Base-by-base conservation (phyloP, 2,329 filamentous ascomycete species). In the Nothophaeocryptopus gaeumannii region DNA sequence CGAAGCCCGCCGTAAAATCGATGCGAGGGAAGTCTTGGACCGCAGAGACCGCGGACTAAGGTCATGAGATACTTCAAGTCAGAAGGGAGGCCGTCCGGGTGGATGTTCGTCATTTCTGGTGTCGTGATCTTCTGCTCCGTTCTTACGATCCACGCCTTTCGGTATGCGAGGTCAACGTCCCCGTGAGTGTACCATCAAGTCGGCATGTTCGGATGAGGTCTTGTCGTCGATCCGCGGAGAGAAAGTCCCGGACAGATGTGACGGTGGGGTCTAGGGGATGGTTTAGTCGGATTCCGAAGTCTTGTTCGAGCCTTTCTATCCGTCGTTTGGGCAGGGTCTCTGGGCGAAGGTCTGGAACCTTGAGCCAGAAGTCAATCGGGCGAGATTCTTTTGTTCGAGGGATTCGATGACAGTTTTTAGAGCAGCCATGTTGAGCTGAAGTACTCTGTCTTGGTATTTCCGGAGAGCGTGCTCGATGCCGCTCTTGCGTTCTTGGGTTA, bases 11-110 rank as follows among this genome's bases (percentile, higher is more conserved):
- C 35, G 16, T n/a, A 38, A 15, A n/a, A 37, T 30, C 43, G 43
- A 5, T 38, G 7, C 11, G 12, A n/a, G 30, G 43, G 43, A 30
- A 45, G 43, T 38, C 43, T 33, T 11, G 5, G 5, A 14, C 43
- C 43, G 15, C 43, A 45, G 34, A 45, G 9, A 3, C 43, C 43
- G 35, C 43, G 43, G 20, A 37, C 43, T 14, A 45, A 26, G 29
- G 43, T 45, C 32, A 45, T 45, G 5, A 45, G 13, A 45, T 45
- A 45, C 26, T 45, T 45, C 34, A 45, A 45, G 5, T 45, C 43
- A 5, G 43, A 32, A 15, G 43, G 43, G 36, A 45, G 16, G 15
- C 43, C 43, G 7, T 37, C 43, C 5, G 33, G 43, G 15, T 31
- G 33, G 12, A 29, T 34, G 13, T 26, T 13, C 5, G 34, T 20